phyloP scores from a whole-genome alignment of 352 stramenopile species.

The Achlya hypogyna region DNA sequence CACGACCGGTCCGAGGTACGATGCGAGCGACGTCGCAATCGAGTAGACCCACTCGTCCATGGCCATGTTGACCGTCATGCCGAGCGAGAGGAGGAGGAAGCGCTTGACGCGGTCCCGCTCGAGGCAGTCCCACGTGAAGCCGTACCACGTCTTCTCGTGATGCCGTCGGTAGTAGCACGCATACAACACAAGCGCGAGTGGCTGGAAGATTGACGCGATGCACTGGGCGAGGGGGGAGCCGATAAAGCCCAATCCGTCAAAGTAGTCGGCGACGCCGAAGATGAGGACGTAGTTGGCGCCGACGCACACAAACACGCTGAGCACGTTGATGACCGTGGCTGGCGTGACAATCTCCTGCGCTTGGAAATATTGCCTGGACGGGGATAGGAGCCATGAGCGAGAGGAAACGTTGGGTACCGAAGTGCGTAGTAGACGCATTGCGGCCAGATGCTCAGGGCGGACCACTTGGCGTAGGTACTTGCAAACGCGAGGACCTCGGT shows the following conservation, averaged over 20 bases:
- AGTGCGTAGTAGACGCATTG: slow-evolving; percentile 63
- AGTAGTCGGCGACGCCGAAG: slow-evolving; percentile 44
- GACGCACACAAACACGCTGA: slow-evolving; percentile 55
- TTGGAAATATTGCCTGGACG: slow-evolving; percentile 52
- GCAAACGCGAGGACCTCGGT: slow-evolving; percentile 45
- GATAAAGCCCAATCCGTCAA: slow-evolving; percentile 56
- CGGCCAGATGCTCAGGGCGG: slow-evolving; percentile 54
- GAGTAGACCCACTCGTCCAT: slow-evolving; percentile 80
- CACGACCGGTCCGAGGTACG: slow-evolving; percentile 44
- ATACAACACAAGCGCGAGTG: slow-evolving; percentile 51
- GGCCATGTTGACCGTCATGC: slow-evolving; percentile 70
- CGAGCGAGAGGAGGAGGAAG: slow-evolving; percentile 53
- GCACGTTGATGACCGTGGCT: slow-evolving; percentile 64
- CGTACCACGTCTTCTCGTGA: slow-evolving; percentile 71
- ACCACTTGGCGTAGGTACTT: slow-evolving; percentile 46
- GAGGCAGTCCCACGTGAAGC: slow-evolving; percentile 45
- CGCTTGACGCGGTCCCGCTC: slow-evolving; percentile 52
- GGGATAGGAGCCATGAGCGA: not conserved
- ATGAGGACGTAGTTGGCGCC: slow-evolving; percentile 72
- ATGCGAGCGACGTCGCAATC: slow-evolving; percentile 58
- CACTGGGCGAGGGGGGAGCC: slow-evolving; percentile 62
- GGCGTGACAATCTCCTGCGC: slow-evolving; percentile 72
- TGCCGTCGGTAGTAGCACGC: slow-evolving; percentile 73
- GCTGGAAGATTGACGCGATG: slow-evolving; percentile 65
- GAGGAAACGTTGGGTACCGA: slow-evolving; percentile 17